Base-by-base conservation (phyloP, 2,329 filamentous ascomycete species). In the Beauveria scarabaeidicola region DNA sequence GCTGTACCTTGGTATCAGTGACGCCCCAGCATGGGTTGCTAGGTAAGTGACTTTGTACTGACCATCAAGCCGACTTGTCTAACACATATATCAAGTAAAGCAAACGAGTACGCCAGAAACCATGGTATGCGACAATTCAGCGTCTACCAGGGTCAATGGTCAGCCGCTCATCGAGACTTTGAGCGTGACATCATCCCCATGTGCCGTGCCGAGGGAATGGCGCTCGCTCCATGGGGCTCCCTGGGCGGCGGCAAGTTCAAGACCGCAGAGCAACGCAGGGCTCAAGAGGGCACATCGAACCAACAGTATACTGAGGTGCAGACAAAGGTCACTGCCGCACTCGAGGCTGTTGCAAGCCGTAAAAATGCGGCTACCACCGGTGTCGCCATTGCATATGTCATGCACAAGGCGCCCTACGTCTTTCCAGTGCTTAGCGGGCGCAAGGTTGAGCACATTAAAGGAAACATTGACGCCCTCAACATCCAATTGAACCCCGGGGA, bases 361-460 rank as follows among this genome's bases (percentile, higher is more conserved):
- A 77, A 77, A 64, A 69, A 70, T 62, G 77, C 74, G 2, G 64
- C 70, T 56, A 72, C 79, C 63, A 79, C 77, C 17, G 77, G 75
- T 62, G 69, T 81, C 60, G 88, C 88, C 9, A 72, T 91, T 25
- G 88, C 88, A 2, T 91, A 91, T 67, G 84, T 91, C 15, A 81
- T 89, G 78, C 80, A 84, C 64, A 90, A 91, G 73, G 76, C 85
- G 0, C 82, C 86, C 0, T 84, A 89, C 66, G 85, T 91, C 13
- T 90, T 89, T 67, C 89, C 89, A 1, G 84, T 91, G 44, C 77
- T 90, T 5, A 88, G 88, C 11, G 85, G 86, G 0, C 79, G 87
- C 11, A 90, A 85, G 65, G 70, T 89, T 10, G 82, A 86, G 53
- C 87, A 91, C 68, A 74, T 92, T 44, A 81, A 85, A 67, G 79